Conservation (phyloP, 2,329 filamentous ascomycete genomes). For the Xylariaceae sp. region DNA sequence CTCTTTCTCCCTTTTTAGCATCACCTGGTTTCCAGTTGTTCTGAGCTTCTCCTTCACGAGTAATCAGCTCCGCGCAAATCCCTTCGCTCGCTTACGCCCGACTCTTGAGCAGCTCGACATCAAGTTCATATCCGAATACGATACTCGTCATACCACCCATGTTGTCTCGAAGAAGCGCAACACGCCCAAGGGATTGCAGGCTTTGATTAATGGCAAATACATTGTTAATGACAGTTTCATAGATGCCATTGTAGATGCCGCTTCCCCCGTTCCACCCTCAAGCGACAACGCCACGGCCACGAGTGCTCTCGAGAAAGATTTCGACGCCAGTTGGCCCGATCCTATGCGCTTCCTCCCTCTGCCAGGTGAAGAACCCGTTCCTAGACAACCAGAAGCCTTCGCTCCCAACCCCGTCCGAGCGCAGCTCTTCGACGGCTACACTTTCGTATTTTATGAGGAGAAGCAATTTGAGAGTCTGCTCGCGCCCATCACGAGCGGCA, state of each 20-base stretch:
- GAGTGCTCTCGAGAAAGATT: slow-evolving; percentile 68
- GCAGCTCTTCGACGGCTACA: slow-evolving; percentile 78
- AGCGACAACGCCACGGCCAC: slow-evolving; percentile 46
- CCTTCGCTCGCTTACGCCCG: slow-evolving; percentile 55
- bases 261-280: slow-evolving; percentile 41
- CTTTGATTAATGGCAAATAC: slow-evolving; percentile 71
- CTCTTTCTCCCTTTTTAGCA: slow-evolving; percentile 38
- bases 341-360: slow-evolving; percentile 66
- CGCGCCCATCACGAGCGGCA: slow-evolving; percentile 68
- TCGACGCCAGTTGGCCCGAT: slow-evolving; percentile 72
- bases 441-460: slow-evolving; percentile 77
- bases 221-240: slow-evolving; percentile 72
- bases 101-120: slow-evolving; percentile 80
- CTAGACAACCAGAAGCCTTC: slow-evolving; percentile 63
- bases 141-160: slow-evolving; percentile 69
- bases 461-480: slow-evolving; percentile 71
- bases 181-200: slow-evolving; percentile 79
- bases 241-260: slow-evolving; percentile 61
- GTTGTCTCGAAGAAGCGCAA: slow-evolving; percentile 87
- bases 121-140: slow-evolving; percentile 72
- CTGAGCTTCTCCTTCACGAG: slow-evolving; percentile 73
- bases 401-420: slow-evolving; percentile 59
- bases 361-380: slow-evolving; percentile 66
- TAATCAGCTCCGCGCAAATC: slow-evolving; percentile 62
- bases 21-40: slow-evolving; percentile 75